Evolutionary conservation across 441 rosid genomes (phyloP).

Genomic region (Eruca vesicaria): DNA sequence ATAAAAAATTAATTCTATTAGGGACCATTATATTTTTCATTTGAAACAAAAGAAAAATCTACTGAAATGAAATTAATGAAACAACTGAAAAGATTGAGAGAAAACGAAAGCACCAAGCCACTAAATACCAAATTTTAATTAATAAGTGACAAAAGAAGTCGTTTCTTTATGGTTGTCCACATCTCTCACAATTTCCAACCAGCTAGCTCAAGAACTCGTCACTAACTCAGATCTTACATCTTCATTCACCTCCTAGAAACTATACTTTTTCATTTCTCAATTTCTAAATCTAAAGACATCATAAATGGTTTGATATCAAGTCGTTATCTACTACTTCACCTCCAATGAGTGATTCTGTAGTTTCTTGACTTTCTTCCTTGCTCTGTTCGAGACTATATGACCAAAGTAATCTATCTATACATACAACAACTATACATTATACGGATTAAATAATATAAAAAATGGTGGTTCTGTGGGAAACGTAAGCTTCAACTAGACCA

Average conservation of each 20-base stretch:
- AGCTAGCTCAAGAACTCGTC: slow-evolving; percentile 30
- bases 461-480: slow-evolving; percentile 25
- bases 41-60: not conserved
- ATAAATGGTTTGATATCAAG: not conserved
- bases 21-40: not conserved
- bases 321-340: slow-evolving; percentile 32
- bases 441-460: not conserved
- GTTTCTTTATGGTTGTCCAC: slow-evolving; percentile 23
- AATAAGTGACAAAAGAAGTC: slow-evolving; percentile 11
- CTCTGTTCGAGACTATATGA: slow-evolving; percentile 42
- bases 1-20: not conserved
- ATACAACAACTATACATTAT: not conserved
- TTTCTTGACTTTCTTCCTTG: slow-evolving; percentile 33
- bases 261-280: not conserved
- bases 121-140: slow-evolving; percentile 30
- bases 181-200: slow-evolving; percentile 20
- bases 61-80: not conserved
- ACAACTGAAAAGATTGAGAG: slow-evolving; percentile 8
- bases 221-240: slow-evolving; percentile 29
- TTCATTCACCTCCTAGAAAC: slow-evolving; percentile 3
- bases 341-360: slow-evolving; percentile 39
- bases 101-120: slow-evolving; percentile 34
- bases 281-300: not conserved
- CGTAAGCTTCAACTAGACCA: slow-evolving; percentile 17
- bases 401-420: slow-evolving; percentile 1